A percentile compares a stretch with the other conserved stretches of the same genome.
Conservation (phyloP, 202 grass and related monocot species). For the Digitaria exilis region DNA sequence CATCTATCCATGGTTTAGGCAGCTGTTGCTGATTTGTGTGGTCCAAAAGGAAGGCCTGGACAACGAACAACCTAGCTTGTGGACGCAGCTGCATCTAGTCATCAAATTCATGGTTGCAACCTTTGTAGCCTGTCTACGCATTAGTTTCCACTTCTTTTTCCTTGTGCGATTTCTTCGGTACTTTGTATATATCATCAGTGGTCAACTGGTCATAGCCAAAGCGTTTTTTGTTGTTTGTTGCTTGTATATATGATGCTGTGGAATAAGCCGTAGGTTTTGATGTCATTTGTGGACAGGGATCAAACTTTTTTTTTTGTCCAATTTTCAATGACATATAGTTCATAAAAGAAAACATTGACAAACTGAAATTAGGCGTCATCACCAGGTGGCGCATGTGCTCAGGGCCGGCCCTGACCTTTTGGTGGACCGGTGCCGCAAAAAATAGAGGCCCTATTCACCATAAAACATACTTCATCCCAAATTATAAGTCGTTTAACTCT, state of each 20-base stretch:
- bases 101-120: not conserved
- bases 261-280: not conserved
- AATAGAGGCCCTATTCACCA: too few species aligned
- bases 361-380: not conserved
- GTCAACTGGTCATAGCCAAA: not conserved
- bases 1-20: constrained; percentile 22
- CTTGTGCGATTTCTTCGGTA: not conserved
- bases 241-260: not conserved
- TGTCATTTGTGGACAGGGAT: too few species aligned
- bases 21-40: constrained; percentile 12
- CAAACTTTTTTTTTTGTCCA: too few species aligned
- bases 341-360: not conserved
- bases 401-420: too few species aligned
- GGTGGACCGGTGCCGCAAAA: too few species aligned
- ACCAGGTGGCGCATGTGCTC: too few species aligned
- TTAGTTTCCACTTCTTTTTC: not conserved
- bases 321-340: too few species aligned
- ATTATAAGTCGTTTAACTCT: too few species aligned
- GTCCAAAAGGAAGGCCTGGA: not conserved
- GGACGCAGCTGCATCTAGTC: not conserved
- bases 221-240: not conserved
- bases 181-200: not conserved
- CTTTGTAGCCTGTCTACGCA: not conserved
- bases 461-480: too few species aligned
- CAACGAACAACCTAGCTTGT: not conserved